A percentile compares a stretch with the other conserved stretches of the same genome.
These are phyloP conservation scores for Acacia crassicarpa DNA, from an alignment of 306 rosid species.

Conservation along the genomic window DNA sequence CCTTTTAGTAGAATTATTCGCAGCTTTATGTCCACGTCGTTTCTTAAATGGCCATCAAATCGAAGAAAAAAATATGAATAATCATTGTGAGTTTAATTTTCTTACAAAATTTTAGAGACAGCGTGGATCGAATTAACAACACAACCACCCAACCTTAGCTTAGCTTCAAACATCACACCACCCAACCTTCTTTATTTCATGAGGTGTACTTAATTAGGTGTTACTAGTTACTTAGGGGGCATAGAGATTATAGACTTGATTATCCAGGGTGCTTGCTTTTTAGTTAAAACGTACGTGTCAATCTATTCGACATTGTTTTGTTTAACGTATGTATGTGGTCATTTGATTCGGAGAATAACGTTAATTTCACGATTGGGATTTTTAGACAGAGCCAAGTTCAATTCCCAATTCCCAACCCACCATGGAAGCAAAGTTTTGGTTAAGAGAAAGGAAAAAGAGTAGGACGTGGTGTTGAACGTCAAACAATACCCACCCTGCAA, in stretches of 20 bases:
- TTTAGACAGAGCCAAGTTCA: background rate
- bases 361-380: background rate
- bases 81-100: no score
- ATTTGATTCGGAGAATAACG: background rate
- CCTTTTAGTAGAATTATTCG: background rate
- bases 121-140: no score
- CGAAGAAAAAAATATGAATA: background rate
- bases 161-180: constrained; percentile 53
- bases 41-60: background rate
- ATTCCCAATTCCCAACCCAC: background rate
- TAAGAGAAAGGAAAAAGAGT: background rate
- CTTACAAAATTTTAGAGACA: background rate
- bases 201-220: constrained; percentile 7
- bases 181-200: constrained; percentile 30
- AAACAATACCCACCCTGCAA: background rate
- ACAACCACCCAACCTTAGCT: no score
- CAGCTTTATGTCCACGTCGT: background rate
- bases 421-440: background rate
- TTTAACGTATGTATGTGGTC: background rate
- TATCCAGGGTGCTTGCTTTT: no score
- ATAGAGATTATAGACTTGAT: background rate
- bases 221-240: background rate
- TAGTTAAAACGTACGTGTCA: background rate
- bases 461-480: background rate
- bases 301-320: background rate